phyloP scores from a whole-genome alignment of 2,329 filamentous ascomycete species.

The Rhexocercosporidium sp. region DNA sequence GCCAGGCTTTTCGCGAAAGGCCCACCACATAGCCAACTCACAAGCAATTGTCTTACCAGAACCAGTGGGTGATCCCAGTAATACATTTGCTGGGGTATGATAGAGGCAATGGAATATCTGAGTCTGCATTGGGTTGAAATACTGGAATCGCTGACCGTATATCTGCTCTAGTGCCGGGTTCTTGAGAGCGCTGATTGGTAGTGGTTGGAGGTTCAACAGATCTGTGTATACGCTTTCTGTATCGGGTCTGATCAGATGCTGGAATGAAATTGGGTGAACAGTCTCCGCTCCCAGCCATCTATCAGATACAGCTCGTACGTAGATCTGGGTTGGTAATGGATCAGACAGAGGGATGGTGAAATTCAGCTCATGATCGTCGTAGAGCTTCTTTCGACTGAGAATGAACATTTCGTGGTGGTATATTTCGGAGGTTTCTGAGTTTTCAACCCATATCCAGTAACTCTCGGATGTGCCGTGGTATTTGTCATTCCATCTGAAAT shows the following conservation, averaged over 20 bases:
- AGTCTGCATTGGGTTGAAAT: constrained; percentile 99
- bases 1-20: constrained; percentile 89
- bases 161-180: constrained; percentile 87
- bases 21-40: constrained; percentile 99
- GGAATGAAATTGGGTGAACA: constrained; percentile 93
- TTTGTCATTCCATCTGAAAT: constrained; percentile 94
- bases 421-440: constrained; percentile 95
- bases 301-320: constrained; percentile 92
- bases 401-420: constrained; percentile 99
- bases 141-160: constrained; percentile 88
- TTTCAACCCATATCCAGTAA: constrained; percentile 99
- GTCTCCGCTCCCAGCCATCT: constrained; percentile 97
- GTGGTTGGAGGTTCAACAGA: constrained; percentile 85
- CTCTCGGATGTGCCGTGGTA: constrained; percentile 94
- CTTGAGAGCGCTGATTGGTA: constrained; percentile 85
- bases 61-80: constrained; percentile 93
- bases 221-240: constrained; percentile 98
- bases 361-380: constrained; percentile 96
- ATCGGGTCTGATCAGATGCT: constrained; percentile 95
- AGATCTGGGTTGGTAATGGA: constrained; percentile 92
- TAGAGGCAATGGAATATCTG: constrained; percentile 98
- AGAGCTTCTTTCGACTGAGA: constrained; percentile 83
- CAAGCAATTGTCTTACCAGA: constrained; percentile 97
- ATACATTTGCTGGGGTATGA: constrained; percentile 87
- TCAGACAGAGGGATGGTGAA: constrained; percentile 97